A percentile compares a stretch with the other conserved stretches of the same genome.
phyloP scores from a whole-genome alignment of 306 rosid species.

The Cicer judaicum region DNA sequence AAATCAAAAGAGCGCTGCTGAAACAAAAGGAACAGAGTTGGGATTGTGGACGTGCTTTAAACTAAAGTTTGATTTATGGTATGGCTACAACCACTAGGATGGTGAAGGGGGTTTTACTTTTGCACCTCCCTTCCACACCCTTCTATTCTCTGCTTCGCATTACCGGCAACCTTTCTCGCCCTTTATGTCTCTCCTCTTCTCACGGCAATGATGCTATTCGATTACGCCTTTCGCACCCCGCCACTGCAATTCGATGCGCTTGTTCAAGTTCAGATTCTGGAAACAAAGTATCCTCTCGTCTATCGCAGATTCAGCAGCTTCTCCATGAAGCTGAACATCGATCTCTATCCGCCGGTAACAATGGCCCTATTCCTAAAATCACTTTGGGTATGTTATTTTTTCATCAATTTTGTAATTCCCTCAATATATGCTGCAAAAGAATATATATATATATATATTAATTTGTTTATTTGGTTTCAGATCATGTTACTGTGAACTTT shows the following conservation, averaged over 20 bases:
- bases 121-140: constrained; percentile 46
- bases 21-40: constrained; percentile 18
- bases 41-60: constrained; percentile 17
- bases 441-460: neutral
- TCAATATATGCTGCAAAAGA: neutral
- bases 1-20: neutral
- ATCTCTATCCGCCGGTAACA: constrained; percentile 55
- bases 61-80: constrained; percentile 40
- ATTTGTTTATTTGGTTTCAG: constrained; percentile 44
- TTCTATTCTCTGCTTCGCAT: constrained; percentile 32
- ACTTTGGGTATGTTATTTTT: constrained; percentile 59
- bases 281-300: constrained; percentile 74
- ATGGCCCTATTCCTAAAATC: constrained; percentile 74
- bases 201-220: constrained; percentile 16
- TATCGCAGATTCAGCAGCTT: constrained; percentile 81
- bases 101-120: constrained; percentile 52
- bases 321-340: constrained; percentile 82
- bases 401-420: neutral
- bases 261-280: constrained; percentile 50
- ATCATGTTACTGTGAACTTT: constrained; percentile 76
- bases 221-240: constrained; percentile 41
- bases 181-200: constrained; percentile 9
- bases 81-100: constrained; percentile 59
- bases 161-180: constrained; percentile 11
- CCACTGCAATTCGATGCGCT: constrained; percentile 58